phyloP scores from a whole-genome alignment of 2,329 filamentous ascomycete genomes.

The Curvularia sp. region DNA sequence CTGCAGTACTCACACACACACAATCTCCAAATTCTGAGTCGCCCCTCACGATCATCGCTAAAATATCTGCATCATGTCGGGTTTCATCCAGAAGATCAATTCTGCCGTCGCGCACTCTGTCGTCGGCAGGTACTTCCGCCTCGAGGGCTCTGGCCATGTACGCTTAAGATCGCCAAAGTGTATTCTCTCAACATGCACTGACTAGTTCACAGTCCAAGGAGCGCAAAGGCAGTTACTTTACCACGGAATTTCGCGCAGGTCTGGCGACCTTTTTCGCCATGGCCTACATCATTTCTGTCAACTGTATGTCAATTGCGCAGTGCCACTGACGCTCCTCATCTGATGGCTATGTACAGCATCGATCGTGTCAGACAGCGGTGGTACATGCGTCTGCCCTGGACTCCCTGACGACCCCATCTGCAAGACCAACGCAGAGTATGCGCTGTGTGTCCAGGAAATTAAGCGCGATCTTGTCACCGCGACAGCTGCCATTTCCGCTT shows the following conservation, averaged over 20 bases:
- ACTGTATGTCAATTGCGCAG: constrained; percentile 54
- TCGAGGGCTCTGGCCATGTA: constrained; percentile 85
- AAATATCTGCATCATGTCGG: constrained; percentile 37
- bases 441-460: constrained; percentile 67
- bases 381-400: constrained; percentile 74
- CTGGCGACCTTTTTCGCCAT: constrained; percentile 69
- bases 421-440: constrained; percentile 64
- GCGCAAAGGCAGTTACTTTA: constrained; percentile 77
- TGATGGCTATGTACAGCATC: constrained; percentile 48
- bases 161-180: constrained; percentile 48
- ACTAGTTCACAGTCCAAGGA: constrained; percentile 55
- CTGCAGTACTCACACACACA: constrained; percentile 2
- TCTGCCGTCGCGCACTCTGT: constrained; percentile 43
- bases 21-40: constrained; percentile 7
- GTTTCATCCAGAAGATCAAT: constrained; percentile 47
- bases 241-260: constrained; percentile 84
- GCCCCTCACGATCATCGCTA: constrained; percentile 9
- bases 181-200: constrained; percentile 8
- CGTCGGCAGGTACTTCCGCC: constrained; percentile 65
- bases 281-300: constrained; percentile 68
- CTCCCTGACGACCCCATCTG: constrained; percentile 60
- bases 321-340: constrained; percentile 36
- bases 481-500: constrained; percentile 80
- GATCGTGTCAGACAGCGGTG: constrained; percentile 74
- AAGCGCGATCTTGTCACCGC: constrained; percentile 84